These are phyloP conservation scores for Lentinus polychrous DNA, from an alignment of 1,284 basidiomycete genomes.

Conservation along the genomic window DNA sequence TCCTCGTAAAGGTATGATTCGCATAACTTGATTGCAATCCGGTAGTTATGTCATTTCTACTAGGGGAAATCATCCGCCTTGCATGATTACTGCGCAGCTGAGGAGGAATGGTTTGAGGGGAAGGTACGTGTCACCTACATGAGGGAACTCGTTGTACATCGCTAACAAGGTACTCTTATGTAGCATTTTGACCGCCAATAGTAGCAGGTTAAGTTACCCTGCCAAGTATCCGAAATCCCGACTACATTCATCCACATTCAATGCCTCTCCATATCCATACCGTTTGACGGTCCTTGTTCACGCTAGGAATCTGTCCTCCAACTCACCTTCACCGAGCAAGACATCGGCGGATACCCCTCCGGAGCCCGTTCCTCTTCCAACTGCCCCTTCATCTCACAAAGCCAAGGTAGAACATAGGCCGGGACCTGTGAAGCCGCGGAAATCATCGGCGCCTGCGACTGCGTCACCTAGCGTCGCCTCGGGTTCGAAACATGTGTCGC, in stretches of 20 bases:
- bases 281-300: neutral
- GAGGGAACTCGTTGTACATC: neutral
- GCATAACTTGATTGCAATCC: too few relatives aligned
- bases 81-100: conserved; percentile 1
- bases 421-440: conserved; percentile 50
- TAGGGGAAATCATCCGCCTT: neutral
- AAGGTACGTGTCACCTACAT: neutral
- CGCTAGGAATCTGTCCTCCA: neutral
- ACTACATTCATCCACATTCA: neutral
- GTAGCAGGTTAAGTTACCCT: neutral
- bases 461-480: conserved; percentile 1
- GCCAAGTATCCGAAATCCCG: neutral
- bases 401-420: conserved; percentile 58
- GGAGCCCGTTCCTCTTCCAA: conserved; percentile 6
- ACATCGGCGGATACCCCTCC: conserved; percentile 16
- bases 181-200: neutral
- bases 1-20: too few relatives aligned
- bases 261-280: neutral
- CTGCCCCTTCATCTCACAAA: conserved; percentile 27
- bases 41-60: too few relatives aligned
- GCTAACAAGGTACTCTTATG: neutral
- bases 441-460: conserved; percentile 13
- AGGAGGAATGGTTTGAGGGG: neutral
- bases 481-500: conserved; percentile 10
- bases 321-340: conserved; percentile 20